Conservation (phyloP, 1,284 basidiomycete species). For the Ceratobasidium papillatum region DNA sequence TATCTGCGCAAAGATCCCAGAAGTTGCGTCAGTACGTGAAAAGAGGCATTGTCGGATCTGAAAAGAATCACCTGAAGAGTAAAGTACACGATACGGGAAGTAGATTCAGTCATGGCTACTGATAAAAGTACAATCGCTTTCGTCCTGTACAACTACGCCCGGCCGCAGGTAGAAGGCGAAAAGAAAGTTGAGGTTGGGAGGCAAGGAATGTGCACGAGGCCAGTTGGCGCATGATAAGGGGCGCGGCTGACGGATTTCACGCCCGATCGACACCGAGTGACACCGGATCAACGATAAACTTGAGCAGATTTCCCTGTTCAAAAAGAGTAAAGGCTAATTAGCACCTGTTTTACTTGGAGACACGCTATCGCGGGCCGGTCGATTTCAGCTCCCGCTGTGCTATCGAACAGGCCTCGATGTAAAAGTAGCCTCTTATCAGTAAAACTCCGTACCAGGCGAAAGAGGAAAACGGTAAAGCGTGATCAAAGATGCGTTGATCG, state of each 20-base stretch:
- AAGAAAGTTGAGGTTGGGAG: neutral
- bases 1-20: neutral
- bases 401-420: neutral
- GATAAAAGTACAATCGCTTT: neutral
- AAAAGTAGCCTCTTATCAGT: neutral
- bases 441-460: neutral
- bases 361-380: too few relatives aligned
- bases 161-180: neutral
- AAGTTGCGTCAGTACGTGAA: neutral
- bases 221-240: neutral
- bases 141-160: neutral
- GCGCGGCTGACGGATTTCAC: neutral
- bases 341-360: neutral
- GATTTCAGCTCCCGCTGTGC: neutral
- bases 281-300: neutral
- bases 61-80: constrained; percentile 1
- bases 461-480: neutral
- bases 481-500: neutral
- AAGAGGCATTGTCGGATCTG: neutral
- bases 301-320: neutral
- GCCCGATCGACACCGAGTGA: neutral
- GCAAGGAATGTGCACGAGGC: neutral
- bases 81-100: constrained; percentile 22
- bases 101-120: constrained; percentile 3
- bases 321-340: neutral